Evolutionary conservation across 2,329 filamentous ascomycete species (phyloP).

Genomic region (Thelonectria rubi): DNA sequence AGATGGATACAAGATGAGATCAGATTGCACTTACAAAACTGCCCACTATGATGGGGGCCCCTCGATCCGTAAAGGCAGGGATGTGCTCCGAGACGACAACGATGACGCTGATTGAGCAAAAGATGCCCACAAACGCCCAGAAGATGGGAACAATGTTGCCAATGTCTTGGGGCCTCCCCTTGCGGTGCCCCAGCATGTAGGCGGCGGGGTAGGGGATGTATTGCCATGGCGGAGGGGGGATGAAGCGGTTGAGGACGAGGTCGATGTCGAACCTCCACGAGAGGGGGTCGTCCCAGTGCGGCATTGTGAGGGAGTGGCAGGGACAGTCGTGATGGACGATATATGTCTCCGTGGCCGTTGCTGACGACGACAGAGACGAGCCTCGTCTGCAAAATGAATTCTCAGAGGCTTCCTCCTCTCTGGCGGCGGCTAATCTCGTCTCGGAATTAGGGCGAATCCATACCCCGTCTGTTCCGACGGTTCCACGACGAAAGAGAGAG

Average conservation of each 20-base stretch:
- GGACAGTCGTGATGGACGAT: too few species aligned
- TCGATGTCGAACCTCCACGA: slow-evolving; percentile 78
- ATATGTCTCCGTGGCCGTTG: too few species aligned
- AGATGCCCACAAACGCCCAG: slow-evolving; percentile 73
- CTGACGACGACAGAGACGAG: not conserved
- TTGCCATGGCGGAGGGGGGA: slow-evolving; percentile 72
- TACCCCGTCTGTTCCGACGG: not conserved
- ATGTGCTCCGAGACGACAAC: slow-evolving; percentile 65
- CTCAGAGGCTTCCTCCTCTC: not conserved
- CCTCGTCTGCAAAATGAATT: too few species aligned
- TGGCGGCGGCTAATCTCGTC: slow-evolving; percentile 10
- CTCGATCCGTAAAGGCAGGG: slow-evolving; percentile 60
- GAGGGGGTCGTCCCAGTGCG: slow-evolving; percentile 28
- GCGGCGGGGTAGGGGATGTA: slow-evolving; percentile 72
- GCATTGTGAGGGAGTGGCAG: slow-evolving; percentile 24
- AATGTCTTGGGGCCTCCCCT: slow-evolving; percentile 47
- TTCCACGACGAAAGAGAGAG: not conserved
- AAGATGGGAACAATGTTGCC: slow-evolving; percentile 68
- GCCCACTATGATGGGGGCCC: slow-evolving; percentile 70
- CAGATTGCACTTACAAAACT: slow-evolving; percentile 68
- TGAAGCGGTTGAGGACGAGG: slow-evolving; percentile 73
- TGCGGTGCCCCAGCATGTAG: slow-evolving; percentile 73
- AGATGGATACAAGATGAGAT: slow-evolving; percentile 7
- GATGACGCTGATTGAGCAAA: slow-evolving; percentile 68
- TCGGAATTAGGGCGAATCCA: not conserved